A percentile compares a stretch with the other conserved stretches of the same genome.
phyloP scores from a whole-genome alignment of 352 stramenopile species.

The Phytophthora citricola region DNA sequence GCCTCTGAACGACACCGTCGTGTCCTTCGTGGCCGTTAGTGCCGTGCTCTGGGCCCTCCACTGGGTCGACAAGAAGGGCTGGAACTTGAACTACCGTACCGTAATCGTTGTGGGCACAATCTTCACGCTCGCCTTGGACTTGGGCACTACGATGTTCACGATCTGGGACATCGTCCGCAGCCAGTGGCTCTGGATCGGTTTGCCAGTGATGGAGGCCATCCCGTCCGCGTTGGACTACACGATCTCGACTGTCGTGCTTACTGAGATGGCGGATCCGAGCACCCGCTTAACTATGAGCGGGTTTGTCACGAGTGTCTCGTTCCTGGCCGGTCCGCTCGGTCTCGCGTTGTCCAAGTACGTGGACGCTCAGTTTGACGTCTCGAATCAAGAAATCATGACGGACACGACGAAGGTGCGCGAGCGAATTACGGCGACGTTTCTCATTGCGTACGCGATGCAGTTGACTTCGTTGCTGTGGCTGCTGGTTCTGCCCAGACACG shows the following conservation, averaged over 20 bases:
- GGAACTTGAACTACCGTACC: constrained; percentile 47
- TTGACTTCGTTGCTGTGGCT: constrained; percentile 51
- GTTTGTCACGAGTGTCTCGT: constrained; percentile 55
- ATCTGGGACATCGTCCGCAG: constrained; percentile 62
- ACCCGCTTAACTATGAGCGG: constrained; percentile 30
- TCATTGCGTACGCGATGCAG: constrained; percentile 60
- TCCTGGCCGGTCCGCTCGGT: constrained; percentile 49
- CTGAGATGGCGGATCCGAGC: constrained; percentile 53
- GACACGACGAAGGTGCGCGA: constrained; percentile 50
- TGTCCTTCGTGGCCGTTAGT: constrained; percentile 46
- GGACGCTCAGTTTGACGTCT: constrained; percentile 61
- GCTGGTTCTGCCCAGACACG: constrained; percentile 51
- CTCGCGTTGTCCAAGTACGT: constrained; percentile 61
- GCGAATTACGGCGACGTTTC: constrained; percentile 49
- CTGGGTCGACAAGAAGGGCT: constrained; percentile 47
- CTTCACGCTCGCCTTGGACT: constrained; percentile 47
- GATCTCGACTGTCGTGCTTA: constrained; percentile 51
- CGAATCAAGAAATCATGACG: constrained; percentile 34
- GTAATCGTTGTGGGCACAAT: constrained; percentile 47
- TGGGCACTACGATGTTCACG: constrained; percentile 48
- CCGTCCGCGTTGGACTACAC: constrained; percentile 60
- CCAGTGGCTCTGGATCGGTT: constrained; percentile 71
- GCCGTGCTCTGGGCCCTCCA: constrained; percentile 37
- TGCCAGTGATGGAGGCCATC: constrained; percentile 60
- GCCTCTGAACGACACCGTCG: constrained; percentile 59